Evolutionary conservation across 495 filamentous ascomycete species (phyloP).

Genomic region (Penicillium malachiteum): DNA sequence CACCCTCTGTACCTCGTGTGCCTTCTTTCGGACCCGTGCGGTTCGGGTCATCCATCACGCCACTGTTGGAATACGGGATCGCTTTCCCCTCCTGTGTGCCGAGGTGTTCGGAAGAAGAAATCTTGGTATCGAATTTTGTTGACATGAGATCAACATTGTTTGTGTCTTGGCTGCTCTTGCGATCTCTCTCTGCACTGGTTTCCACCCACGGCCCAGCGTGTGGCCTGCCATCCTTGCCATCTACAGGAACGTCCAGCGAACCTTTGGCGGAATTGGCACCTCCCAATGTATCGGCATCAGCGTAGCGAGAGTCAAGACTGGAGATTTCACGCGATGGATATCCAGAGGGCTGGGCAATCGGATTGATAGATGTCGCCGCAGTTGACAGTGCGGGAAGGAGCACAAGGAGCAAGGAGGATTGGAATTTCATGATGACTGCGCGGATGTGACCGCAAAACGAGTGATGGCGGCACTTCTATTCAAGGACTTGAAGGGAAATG

Average conservation of each 20-base stretch:
- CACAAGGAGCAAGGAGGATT: slow-evolving; percentile 32
- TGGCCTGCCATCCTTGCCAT: slow-evolving; percentile 93
- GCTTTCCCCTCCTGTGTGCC: slow-evolving; percentile 58
- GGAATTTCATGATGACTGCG: slow-evolving; percentile 33
- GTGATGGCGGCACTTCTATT: neutral
- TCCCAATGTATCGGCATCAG: slow-evolving; percentile 20
- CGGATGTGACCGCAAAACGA: slow-evolving; percentile 14
- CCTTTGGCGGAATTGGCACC: slow-evolving; percentile 45
- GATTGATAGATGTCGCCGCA: slow-evolving; percentile 21
- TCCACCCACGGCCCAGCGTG: slow-evolving; percentile 88
- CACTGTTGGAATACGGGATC: slow-evolving; percentile 77
- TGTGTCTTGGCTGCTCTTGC: slow-evolving; percentile 46
- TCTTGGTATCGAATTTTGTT: slow-evolving; percentile 28
- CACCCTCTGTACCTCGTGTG: slow-evolving; percentile 82
- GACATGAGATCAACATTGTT: slow-evolving; percentile 18
- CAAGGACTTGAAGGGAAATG: neutral
- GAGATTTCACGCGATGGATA: slow-evolving; percentile 14
- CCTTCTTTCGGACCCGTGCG: slow-evolving; percentile 73
- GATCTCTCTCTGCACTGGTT: slow-evolving; percentile 59
- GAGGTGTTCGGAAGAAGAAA: slow-evolving; percentile 34
- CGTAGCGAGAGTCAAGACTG: slow-evolving; percentile 12
- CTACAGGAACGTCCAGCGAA: slow-evolving; percentile 87
- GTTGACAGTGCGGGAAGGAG: slow-evolving; percentile 39
- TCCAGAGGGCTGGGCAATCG: slow-evolving; percentile 13
- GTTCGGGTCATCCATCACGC: slow-evolving; percentile 87